phyloP scores from a whole-genome alignment of 2,329 filamentous ascomycete genomes.

The Rugonectria rugulosa region DNA sequence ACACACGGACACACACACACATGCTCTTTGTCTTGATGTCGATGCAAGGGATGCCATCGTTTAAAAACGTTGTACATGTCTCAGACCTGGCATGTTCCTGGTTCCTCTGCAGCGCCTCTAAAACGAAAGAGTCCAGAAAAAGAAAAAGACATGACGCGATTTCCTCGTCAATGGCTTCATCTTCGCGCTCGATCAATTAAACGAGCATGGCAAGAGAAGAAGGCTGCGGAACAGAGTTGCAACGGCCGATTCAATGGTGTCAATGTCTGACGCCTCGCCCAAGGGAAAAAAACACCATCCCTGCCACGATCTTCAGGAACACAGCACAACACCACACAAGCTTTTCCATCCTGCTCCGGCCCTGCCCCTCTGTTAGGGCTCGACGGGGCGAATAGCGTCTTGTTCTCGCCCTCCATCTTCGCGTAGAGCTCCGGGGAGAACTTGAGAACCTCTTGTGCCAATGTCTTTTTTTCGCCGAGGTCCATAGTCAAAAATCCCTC shows the following conservation, averaged over 20 bases:
- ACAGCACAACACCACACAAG: conserved; percentile 28
- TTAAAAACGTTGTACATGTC: not conserved
- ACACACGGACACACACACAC: conserved; percentile 5
- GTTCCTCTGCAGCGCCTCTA: not conserved
- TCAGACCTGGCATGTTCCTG: conserved; percentile 16
- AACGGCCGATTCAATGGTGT: not conserved
- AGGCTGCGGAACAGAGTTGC: not conserved
- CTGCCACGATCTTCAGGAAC: conserved; percentile 40
- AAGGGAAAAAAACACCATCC: too few species aligned
- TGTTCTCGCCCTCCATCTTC: conserved; percentile 21
- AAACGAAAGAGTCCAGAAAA: conserved; percentile 16
- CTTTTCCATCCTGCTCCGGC: conserved; percentile 13
- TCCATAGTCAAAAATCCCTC: conserved; percentile 21
- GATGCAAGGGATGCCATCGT: not conserved
- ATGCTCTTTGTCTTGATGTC: not conserved
- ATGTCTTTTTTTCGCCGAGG: not conserved
- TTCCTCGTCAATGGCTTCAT: not conserved
- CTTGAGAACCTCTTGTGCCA: too few species aligned
- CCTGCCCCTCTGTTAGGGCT: conserved; percentile 25
- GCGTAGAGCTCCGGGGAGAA: too few species aligned
- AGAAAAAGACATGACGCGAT: conserved; percentile 3
- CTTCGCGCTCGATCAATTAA: not conserved
- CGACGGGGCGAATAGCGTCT: conserved; percentile 21
- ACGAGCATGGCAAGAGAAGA: not conserved
- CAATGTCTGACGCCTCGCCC: not conserved